Evolutionary conservation across 306 rosid genomes (phyloP), one percentile per base, ranked within the genome.

Genomic region (Quercus glauca): DNA sequence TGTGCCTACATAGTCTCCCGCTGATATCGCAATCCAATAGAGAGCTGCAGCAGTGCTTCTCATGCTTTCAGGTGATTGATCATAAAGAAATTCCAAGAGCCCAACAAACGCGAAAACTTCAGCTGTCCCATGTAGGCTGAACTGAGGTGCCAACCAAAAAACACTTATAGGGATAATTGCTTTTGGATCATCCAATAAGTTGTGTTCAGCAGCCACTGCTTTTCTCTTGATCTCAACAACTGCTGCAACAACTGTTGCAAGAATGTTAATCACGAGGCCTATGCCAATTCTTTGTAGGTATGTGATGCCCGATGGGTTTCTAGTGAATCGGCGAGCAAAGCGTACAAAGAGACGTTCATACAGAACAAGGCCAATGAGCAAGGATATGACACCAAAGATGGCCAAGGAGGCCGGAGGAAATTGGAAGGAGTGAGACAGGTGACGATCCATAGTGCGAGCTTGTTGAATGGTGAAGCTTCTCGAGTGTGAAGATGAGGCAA

Each of bases 61-160:
- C 93, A 89, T 82, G 70, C 98, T 89, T 63, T 94, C 97, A 5
- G 97, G 97, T 5, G 98, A 87, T 15, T 92, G 97, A 65, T 92
- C 92, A 59, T 87, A 94, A 6, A 92, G 89, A 81, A 94, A 94
- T 61, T 94, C 97, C 76, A 94, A 80, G 79, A 89, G 98, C 15
- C 94, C 97, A 1, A 92, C 97, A 15, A 89, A 85, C 91, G 82
- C 87, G 85, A 94, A 94, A 23, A 90, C 89, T 28, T 92, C 96
- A 12, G 84, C 93, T 1, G 88, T 23, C 19, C 98, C 97, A 58
- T 92, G 93, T 0, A 94, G 51, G 69, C 85, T 85, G 75, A 76
- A 89, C 51, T 90, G 98, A 14, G 98, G 98, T 13, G 90, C 88
- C 82, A 94, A 64, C 97, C 94, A 92, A 28, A 94, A 94, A 45